Evolutionary conservation across 1,139 yeast species (phyloP), one percentile per base, ranked within the genome.

Genomic region (Kodamaea sp.): DNA sequence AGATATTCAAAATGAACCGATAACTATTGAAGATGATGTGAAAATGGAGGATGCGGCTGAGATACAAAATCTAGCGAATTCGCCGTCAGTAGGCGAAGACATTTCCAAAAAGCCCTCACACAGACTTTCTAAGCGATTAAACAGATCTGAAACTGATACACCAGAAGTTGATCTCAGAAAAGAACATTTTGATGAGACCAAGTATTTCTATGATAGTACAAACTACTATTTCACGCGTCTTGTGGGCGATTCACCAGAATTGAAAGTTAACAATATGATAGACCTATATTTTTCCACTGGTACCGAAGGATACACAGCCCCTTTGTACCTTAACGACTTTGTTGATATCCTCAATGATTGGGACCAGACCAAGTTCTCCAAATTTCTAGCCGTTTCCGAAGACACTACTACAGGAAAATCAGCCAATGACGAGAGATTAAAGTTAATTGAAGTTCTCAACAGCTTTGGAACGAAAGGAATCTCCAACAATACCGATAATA

Each of bases 91-190:
- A 12, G 10, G 13, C n/a, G 23, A 8, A 3, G 24, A 27, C n/a
- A 11, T 19, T 5, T 7, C 25, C 16, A 28, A 35, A 15, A 28
- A 24, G n/a, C 25, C 33, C 22, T 28, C 50, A 2, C 70, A 64
- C 34, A 43, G 76, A 26, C 53, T 70, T 1, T 70, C 75, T 0
- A 67, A 67, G 39, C 41, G 76, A 34, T 55, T 70, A 28, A 60
- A 66, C 32, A 48, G 57, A 39, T 32, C 48, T 25, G 66, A 60
- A 26, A 43, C 52, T 5, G 56, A 56, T 7, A 35, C 49, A 1
- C 34, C 43, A 4, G 51, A 47, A 8, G 48, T 57, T 4, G 48
- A 47, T 25, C 23, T 60, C n/a, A 42, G 51, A n/a, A 43, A 48
- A 20, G 44, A 44, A 10, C 48, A 49, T 46, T 61, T 67, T 44